phyloP scores from a whole-genome alignment of 306 rosid species.

The Pueraria montana region DNA sequence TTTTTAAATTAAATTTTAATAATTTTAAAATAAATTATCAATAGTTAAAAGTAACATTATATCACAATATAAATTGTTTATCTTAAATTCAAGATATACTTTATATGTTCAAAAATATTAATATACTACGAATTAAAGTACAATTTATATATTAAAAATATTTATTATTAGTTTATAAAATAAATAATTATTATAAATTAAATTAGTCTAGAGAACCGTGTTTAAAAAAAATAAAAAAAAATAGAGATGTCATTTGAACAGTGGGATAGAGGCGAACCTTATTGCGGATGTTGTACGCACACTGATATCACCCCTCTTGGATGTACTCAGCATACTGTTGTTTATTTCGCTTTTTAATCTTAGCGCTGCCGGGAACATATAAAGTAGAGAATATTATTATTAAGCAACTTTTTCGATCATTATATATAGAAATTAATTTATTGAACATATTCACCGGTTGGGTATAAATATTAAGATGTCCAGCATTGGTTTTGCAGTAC shows the following conservation, averaged over 20 bases:
- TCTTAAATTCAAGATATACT: too few species aligned
- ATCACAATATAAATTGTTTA: too few species aligned
- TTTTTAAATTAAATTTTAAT: too few species aligned
- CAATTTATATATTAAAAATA: too few species aligned
- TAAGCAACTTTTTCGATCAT: conserved; percentile 10
- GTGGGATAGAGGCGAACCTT: not conserved
- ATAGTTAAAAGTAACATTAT: too few species aligned
- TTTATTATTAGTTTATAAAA: too few species aligned
- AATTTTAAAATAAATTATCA: too few species aligned
- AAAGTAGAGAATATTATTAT: not conserved
- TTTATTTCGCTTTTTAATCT: not conserved
- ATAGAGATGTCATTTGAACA: not conserved
- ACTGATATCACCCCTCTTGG: not conserved
- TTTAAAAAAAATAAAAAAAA: not conserved
- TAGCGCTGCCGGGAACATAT: not conserved
- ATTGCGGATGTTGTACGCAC: not conserved
- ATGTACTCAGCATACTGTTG: not conserved
- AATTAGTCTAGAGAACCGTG: not conserved
- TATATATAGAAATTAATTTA: not conserved
- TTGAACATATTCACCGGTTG: not conserved
- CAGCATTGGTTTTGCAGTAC: not conserved
- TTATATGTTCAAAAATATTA: too few species aligned
- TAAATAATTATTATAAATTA: too few species aligned
- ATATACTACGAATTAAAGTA: too few species aligned
- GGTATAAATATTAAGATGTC: conserved; percentile 44